Evolutionary conservation across 1,284 basidiomycete genomes (phyloP), one percentile per base, ranked within the genome.

Genomic region (Leccinum fallax): DNA sequence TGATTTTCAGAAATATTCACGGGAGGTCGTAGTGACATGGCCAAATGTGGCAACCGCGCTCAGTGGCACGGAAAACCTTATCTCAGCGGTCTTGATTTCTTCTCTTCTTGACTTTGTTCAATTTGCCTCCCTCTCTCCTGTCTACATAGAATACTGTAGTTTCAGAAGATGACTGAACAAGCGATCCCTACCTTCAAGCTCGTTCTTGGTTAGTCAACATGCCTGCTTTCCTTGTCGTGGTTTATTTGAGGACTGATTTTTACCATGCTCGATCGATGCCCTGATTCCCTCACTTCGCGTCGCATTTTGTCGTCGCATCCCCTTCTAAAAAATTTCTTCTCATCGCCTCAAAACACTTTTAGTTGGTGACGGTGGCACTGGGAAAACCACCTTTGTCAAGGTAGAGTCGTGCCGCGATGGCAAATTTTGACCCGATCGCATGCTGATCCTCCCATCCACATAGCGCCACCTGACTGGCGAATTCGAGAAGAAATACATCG

Each of bases 401-500:
- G 93, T 93, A 73, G 56, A 65, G 82, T 67, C 59, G 48, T 62
- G 55, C 59, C 60, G 59, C 63, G 59, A 66, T 63, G 65, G 61
- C 30, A 58, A 63, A 64, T 58, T 65, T 63, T 69, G 58, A 62
- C 64, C 64, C 71, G 82, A 88, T 88, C 83, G 79, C 71, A 72
- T 79, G 63, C 81, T 88, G 85, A 90, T 89, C 80, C 72, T 58
- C 43, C 56, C 56, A 55, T 62, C 69, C 69, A 66, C 69, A 49
- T 74, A 95, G 95, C 95, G 95, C 79, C 97, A 99, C 82, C 89
- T 98, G 88, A 98, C 97, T 69, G 95, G 94, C 77, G 97, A 99
- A 87, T 99, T 99, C 79, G 97, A 99, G 84, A 99, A 99, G 88
- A 99, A 99, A 82, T 99, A 98, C 85, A 98, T 99, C 69, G 96